phyloP scores from a whole-genome alignment of 257 asterid species.

The Salvia miltiorrhiza region DNA sequence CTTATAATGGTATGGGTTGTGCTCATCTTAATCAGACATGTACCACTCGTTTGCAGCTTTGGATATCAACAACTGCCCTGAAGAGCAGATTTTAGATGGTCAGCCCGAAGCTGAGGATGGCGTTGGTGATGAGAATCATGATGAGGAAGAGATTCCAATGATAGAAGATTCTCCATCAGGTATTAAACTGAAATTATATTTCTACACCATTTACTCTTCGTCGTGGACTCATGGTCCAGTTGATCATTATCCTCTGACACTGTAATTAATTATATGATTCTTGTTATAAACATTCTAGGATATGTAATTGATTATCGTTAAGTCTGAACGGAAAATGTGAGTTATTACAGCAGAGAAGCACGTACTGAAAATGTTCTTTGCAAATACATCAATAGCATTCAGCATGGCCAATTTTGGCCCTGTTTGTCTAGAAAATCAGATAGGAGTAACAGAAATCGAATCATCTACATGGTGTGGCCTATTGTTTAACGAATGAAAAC shows the following conservation, averaged over 20 bases:
- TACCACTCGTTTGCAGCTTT: slow-evolving; percentile 96
- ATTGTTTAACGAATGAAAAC: background rate
- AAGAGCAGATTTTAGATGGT: slow-evolving; percentile 71
- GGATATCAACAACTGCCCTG: slow-evolving; percentile 73
- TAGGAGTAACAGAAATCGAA: background rate
- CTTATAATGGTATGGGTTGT: slow-evolving; percentile 46
- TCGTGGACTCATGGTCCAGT: background rate
- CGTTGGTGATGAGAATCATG: slow-evolving; percentile 56
- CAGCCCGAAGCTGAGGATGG: slow-evolving; percentile 63
- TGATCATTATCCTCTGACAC: background rate
- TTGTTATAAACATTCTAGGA: background rate
- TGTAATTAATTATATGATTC: background rate
- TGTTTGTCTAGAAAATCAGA: background rate
- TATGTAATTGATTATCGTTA: background rate
- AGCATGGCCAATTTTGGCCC: background rate
- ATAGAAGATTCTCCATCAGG: slow-evolving; percentile 75
- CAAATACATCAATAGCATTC: background rate
- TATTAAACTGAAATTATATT: slow-evolving; percentile 17
- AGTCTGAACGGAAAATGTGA: background rate
- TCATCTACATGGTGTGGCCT: background rate
- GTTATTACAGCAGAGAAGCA: slow-evolving; percentile 2
- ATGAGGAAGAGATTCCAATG: slow-evolving; percentile 67
- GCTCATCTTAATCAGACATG: slow-evolving; percentile 77
- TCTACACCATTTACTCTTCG: background rate
- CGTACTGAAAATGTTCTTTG: background rate